Conservation (phyloP, 371 early-diverging fungal species). For the Phascolomyces articulosus region DNA sequence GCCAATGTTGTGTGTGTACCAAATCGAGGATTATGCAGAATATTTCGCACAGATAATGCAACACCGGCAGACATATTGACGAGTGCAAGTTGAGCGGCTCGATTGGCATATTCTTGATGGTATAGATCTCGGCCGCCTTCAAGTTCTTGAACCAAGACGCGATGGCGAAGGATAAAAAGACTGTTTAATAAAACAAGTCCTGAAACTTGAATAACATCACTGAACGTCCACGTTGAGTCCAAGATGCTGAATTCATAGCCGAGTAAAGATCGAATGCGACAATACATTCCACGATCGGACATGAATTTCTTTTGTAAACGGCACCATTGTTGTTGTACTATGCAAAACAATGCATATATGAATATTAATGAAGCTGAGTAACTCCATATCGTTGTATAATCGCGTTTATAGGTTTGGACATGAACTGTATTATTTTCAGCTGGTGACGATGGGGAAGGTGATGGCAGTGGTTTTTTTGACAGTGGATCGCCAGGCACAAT, state of each 20-base stretch:
- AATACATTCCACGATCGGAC: not conserved
- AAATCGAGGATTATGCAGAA: slow-evolving; percentile 6
- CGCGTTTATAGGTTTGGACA: slow-evolving; percentile 2
- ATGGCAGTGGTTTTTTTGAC: not conserved
- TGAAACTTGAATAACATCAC: not conserved
- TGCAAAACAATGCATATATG: not conserved
- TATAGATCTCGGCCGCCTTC: slow-evolving; percentile 12
- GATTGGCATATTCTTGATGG: slow-evolving; percentile 31
- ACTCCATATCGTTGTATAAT: slow-evolving; percentile 5
- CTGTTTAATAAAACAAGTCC: slow-evolving; percentile 5
- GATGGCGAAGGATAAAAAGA: not conserved
- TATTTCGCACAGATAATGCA: slow-evolving; percentile 31
- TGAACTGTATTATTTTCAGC: not conserved
- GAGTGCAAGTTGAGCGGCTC: slow-evolving; percentile 38
- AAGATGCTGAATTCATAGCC: not conserved
- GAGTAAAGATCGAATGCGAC: not conserved
- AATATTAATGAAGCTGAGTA: not conserved
- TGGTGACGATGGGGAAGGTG: not conserved
- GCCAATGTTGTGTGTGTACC: slow-evolving; percentile 14
- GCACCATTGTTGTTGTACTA: not conserved
- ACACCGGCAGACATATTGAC: slow-evolving; percentile 33
- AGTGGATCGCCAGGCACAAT: not conserved
- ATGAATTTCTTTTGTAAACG: not conserved
- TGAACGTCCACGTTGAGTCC: not conserved
- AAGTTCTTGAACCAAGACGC: slow-evolving; percentile 6